Evolutionary conservation across 768 basidiomycete genomes (phyloP).

Genomic region (Pleurotus djamor): DNA sequence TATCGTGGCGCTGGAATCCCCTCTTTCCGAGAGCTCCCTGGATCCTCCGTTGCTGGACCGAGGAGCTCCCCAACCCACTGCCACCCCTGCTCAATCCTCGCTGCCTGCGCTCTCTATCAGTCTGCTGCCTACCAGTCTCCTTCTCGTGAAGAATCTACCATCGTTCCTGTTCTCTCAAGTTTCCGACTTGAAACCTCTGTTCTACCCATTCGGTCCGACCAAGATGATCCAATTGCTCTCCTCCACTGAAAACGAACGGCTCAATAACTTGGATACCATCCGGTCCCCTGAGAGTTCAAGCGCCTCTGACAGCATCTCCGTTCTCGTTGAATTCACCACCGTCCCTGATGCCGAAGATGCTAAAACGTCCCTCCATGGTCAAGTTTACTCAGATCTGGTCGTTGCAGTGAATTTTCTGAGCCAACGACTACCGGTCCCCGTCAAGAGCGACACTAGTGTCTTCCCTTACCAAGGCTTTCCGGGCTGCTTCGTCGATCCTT

Average conservation of each 20-base stretch:
- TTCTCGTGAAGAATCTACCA: constrained; percentile 68
- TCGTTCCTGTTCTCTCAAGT: constrained; percentile 63
- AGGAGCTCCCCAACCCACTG: constrained; percentile 15
- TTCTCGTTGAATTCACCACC: constrained; percentile 62
- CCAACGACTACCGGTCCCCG: background rate
- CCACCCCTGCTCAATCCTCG: constrained; percentile 17
- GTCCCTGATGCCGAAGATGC: constrained; percentile 61
- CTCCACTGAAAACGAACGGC: background rate
- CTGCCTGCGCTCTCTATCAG: constrained; percentile 29
- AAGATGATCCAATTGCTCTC: constrained; percentile 45
- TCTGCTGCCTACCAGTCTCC: constrained; percentile 40
- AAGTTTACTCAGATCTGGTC: constrained; percentile 48
- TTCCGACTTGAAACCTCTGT: constrained; percentile 69
- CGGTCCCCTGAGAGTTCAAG: constrained; percentile 34
- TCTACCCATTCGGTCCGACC: constrained; percentile 70
- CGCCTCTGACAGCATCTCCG: constrained; percentile 40
- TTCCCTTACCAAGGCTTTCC: background rate
- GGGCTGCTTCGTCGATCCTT: background rate
- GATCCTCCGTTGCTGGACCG: background rate
- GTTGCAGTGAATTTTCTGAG: constrained; percentile 1
- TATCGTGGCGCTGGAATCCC: constrained; percentile 56
- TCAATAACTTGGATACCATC: background rate
- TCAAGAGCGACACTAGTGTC: background rate
- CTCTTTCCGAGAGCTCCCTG: constrained; percentile 17
- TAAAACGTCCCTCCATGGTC: constrained; percentile 56